phyloP scores from a whole-genome alignment of 495 filamentous ascomycete genomes.

The Parathielavia appendiculata region DNA sequence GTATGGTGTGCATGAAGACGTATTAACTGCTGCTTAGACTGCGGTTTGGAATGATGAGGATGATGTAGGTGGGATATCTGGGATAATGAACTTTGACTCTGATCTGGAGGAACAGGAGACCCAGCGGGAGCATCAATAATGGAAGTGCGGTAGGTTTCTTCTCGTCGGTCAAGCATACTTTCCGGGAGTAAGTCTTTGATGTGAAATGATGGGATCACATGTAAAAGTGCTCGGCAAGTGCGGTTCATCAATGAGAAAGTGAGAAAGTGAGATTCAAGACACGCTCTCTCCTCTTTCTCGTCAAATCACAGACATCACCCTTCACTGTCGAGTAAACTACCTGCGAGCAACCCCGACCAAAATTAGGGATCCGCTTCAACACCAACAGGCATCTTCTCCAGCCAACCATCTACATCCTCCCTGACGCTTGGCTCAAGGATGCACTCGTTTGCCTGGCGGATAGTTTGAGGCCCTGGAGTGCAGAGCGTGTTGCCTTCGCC shows the following conservation, averaged over 20 bases:
- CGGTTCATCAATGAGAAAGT: not conserved
- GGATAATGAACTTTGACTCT: too few species aligned
- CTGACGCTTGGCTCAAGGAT: not conserved
- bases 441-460: not conserved
- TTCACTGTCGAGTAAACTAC: too few species aligned
- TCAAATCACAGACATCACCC: not conserved
- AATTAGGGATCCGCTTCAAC: not conserved
- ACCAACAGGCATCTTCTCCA: not conserved
- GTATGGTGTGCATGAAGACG: not conserved
- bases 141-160: too few species aligned
- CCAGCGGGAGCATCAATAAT: too few species aligned
- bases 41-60: too few species aligned
- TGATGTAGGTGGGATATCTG: too few species aligned
- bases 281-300: not conserved
- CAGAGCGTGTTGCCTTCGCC: not conserved
- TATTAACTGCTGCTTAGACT: too few species aligned
- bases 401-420: constrained; percentile 1
- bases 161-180: too few species aligned
- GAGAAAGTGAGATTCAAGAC: not conserved
- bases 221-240: too few species aligned
- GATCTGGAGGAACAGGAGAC: too few species aligned
- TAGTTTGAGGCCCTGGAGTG: not conserved
- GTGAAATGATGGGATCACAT: too few species aligned
- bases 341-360: not conserved
- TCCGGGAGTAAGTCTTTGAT: too few species aligned